phyloP scores from a whole-genome alignment of 2,329 filamentous ascomycete genomes.

The Hawksworthiomyces lignivorus region DNA sequence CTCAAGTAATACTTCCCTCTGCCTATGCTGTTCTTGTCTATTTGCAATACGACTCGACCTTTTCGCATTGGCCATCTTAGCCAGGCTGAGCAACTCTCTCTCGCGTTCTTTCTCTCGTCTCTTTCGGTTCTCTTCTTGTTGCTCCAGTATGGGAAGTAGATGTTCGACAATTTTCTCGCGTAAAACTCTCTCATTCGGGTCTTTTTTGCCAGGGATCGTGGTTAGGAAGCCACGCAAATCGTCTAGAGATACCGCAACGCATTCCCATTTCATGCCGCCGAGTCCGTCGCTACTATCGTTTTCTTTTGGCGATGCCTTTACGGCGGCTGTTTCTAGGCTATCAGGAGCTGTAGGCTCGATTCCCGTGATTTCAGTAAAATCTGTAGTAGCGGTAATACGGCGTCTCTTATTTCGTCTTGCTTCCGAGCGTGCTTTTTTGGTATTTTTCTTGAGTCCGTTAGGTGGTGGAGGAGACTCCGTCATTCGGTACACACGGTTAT shows the following conservation, averaged over 20 bases:
- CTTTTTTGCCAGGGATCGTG: constrained; percentile 65
- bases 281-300: constrained; percentile 49
- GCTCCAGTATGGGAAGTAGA: constrained; percentile 76
- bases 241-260: constrained; percentile 70
- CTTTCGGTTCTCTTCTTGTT: constrained; percentile 67
- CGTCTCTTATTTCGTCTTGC: constrained; percentile 67
- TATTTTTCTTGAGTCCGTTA: constrained; percentile 55
- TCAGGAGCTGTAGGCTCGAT: constrained; percentile 20
- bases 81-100: constrained; percentile 70
- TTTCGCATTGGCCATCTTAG: constrained; percentile 89
- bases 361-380: constrained; percentile 30
- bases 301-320: constrained; percentile 24
- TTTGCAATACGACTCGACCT: constrained; percentile 81
- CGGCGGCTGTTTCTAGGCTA: constrained; percentile 18
- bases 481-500: constrained; percentile 84
- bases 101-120: constrained; percentile 60
- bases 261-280: constrained; percentile 81
- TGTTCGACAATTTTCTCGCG: constrained; percentile 65
- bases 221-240: constrained; percentile 69
- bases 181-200: constrained; percentile 77
- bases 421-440: constrained; percentile 55
- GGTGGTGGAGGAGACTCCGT: constrained; percentile 64
- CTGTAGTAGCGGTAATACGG: constrained; percentile 46
- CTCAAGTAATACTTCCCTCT: constrained; percentile 63
- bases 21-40: constrained; percentile 69